These are phyloP conservation scores for Geotrichum aggregatum DNA, from an alignment of 1,139 yeast genomes.

Conservation along the genomic window DNA sequence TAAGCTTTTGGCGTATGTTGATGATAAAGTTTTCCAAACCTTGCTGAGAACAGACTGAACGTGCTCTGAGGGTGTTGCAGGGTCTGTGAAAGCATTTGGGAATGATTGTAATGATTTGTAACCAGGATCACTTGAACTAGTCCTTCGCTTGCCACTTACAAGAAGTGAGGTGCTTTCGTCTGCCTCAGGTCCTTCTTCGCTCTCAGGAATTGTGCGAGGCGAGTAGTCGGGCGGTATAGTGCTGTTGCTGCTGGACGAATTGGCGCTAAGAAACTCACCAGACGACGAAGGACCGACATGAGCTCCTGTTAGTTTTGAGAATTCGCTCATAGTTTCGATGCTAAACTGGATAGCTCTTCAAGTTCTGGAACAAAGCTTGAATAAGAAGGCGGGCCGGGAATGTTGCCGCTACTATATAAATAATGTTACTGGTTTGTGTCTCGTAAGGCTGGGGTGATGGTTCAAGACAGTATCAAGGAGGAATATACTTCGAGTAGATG, in stretches of 20 bases:
- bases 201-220: not conserved
- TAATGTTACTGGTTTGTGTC: too few species aligned
- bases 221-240: not conserved
- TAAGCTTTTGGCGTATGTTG: not conserved
- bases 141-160: not conserved
- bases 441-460: too few species aligned
- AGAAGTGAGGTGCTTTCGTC: conserved; percentile 1
- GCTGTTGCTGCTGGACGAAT: not conserved
- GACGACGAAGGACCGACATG: conserved; percentile 2
- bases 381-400: too few species aligned
- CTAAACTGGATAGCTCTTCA: too few species aligned
- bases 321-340: not conserved
- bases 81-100: not conserved
- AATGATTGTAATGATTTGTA: not conserved
- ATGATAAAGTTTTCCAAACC: not conserved
- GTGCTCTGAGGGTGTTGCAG: not conserved
- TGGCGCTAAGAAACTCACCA: not conserved
- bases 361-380: too few species aligned
- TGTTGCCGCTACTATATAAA: too few species aligned
- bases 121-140: not conserved
- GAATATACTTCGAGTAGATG: too few species aligned
- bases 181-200: not conserved
- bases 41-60: not conserved
- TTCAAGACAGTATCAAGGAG: too few species aligned
- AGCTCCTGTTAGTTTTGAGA: not conserved